Evolutionary conservation across 163 green algal species (phyloP).

Genomic region (Chlorella variabilis): DNA sequence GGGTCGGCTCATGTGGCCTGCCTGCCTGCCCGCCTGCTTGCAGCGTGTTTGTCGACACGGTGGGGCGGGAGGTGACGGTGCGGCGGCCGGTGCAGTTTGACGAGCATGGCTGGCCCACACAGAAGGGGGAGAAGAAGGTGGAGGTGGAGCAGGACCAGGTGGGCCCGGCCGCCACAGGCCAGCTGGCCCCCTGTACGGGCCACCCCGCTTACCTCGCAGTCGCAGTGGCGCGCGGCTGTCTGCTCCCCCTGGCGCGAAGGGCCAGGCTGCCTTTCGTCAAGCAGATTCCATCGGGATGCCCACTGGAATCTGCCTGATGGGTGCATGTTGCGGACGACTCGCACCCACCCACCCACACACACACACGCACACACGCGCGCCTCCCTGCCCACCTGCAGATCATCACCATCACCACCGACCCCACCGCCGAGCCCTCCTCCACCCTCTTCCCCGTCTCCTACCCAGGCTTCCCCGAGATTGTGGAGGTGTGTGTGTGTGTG

Average conservation of each 20-base stretch:
- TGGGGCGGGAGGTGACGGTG: constrained; percentile 84
- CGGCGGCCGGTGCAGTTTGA: constrained; percentile 38
- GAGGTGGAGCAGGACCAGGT: constrained; percentile 4
- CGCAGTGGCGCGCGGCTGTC: not conserved
- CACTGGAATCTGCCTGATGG: no score
- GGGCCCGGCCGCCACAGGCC: not conserved
- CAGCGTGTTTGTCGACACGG: constrained; percentile 84
- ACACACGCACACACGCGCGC: not conserved
- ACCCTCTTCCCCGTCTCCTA: constrained; percentile 66
- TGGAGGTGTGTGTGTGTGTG: not conserved
- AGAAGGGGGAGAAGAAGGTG: constrained; percentile 11
- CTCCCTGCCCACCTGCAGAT: constrained; percentile 40
- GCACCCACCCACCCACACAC: no score
- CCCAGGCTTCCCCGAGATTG: constrained; percentile 13
- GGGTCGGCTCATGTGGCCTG: no score
- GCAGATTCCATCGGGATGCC: no score
- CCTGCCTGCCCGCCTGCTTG: not conserved
- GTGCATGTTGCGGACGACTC: no score
- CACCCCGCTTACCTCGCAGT: not conserved
- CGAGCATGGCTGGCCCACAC: constrained; percentile 39
- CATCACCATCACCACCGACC: constrained; percentile 57
- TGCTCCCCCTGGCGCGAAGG: no score
- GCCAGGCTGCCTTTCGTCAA: no score
- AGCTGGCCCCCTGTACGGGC: not conserved
- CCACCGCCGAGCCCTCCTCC: constrained; percentile 22